Evolutionary conservation across 805 yeast species (phyloP), one percentile per base, ranked within the genome.

Genomic region (Schizosaccharomyces cryophilus): DNA sequence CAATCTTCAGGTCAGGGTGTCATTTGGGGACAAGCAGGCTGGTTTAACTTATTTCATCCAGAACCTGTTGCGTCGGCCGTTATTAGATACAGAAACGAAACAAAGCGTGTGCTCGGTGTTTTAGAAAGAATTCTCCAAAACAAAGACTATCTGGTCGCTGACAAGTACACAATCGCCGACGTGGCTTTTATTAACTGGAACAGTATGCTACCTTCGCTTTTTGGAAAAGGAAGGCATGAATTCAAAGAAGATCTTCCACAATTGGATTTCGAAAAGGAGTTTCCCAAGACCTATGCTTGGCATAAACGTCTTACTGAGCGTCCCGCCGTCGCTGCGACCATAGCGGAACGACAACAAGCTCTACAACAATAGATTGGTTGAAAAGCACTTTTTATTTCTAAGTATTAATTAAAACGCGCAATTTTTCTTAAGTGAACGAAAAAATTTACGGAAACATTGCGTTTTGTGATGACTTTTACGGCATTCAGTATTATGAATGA

Each of bases 91-190:
- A 83, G 85, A 1, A 93, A 84, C 66, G 95, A 86, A 71, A 94
- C 85, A 35, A 77, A 94, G 68, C 75, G 95, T 67, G 94, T 86
- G 19, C 85, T 85, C 66, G 90, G 93, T 1, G 94, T 86, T 19
- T 70, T 86, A 62, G 83, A 85, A 60, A 83, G 83, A 87, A 94
- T 85, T 67, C 73, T 86, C 63, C 93, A 86, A 67, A 78, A 80
- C 5, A 93, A 84, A 0, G 94, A 94, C 13, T 86, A 95, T 95
- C 74, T 86, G 30, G 94, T 84, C 17, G 88, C 90, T 40, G 95
- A 87, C 66, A 73, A 77, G 61, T 75, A 79, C 58, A 77, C 94
- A 1, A 82, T 86, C 56, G 95, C 95, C 2, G 95, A 86, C 71
- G 73, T 86, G 67, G 80, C 88, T n/a, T 86, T 86, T 73, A 90